A percentile compares a stretch with the other conserved stretches of the same genome.
These are phyloP conservation scores for Picea engelmannii DNA, from an alignment of 83 land plant species.

Conservation along the genomic window DNA sequence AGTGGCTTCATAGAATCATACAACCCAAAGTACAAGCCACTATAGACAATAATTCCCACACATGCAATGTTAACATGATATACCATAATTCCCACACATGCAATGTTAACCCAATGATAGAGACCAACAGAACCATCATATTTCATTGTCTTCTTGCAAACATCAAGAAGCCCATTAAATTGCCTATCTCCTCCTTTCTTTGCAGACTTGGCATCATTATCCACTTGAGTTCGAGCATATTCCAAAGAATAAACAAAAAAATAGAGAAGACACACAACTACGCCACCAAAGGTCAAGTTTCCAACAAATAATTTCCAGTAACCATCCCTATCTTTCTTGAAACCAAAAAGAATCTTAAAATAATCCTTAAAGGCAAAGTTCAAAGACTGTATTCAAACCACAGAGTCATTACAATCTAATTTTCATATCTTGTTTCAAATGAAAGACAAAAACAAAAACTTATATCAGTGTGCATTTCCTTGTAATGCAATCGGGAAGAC, in stretches of 20 bases:
- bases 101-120: conserved; percentile 46
- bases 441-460: too few species aligned
- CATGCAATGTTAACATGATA: too few species aligned
- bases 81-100: conserved; percentile 15
- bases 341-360: conserved; percentile 36
- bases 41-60: conserved; percentile 51
- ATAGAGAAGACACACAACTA: conserved; percentile 41
- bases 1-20: conserved; percentile 61
- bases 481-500: too few species aligned
- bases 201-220: conserved; percentile 38
- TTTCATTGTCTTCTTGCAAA: conserved; percentile 43
- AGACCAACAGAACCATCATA: conserved; percentile 50
- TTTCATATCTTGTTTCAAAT: too few species aligned
- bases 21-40: conserved; percentile 60
- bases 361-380: conserved; percentile 26
- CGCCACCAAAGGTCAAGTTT: conserved; percentile 50
- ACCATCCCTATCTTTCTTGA: conserved; percentile 51
- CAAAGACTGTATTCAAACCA: conserved; percentile 16
- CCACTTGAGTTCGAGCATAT: conserved; percentile 42
- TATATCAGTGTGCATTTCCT: too few species aligned
- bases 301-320: conserved; percentile 55
- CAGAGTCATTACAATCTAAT: too few species aligned
- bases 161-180: conserved; percentile 58
- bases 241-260: conserved; percentile 55
- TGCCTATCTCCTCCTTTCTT: conserved; percentile 43